Conservation (phyloP, 1,284 basidiomycete genomes). For the Kwoniella shivajii region DNA sequence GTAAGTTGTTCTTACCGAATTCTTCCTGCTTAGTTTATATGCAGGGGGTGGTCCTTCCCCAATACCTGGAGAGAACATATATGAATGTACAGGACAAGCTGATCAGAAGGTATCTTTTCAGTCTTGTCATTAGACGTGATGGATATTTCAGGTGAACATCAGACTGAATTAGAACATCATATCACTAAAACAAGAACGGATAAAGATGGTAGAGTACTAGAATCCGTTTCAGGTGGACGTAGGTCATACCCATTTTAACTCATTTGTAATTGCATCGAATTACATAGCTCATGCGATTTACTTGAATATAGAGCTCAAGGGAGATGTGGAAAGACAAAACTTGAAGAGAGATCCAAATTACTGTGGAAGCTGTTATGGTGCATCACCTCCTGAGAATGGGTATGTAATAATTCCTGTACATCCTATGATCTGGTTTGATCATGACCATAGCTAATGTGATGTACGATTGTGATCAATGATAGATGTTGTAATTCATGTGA, state of each 20-base stretch:
- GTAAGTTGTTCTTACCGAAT: constrained; percentile 61
- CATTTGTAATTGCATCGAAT: constrained; percentile 19
- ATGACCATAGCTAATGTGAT: not conserved
- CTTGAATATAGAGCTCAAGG: constrained; percentile 63
- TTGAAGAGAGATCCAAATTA: constrained; percentile 66
- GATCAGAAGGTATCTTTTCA: constrained; percentile 49
- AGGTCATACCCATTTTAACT: constrained; percentile 10
- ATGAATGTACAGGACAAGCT: no score
- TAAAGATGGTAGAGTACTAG: constrained; percentile 63
- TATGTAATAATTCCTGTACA: constrained; percentile 17
- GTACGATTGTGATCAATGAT: no score
- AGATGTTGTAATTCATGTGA: constrained; percentile 96
- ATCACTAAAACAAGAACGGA: constrained; percentile 81
- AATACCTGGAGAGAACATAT: no score
- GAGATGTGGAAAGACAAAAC: constrained; percentile 80
- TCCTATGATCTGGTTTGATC: not conserved
- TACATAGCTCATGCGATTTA: no score
- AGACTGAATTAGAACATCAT: constrained; percentile 86
- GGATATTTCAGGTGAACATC: constrained; percentile 96
- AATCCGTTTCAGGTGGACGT: constrained; percentile 51
- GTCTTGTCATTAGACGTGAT: constrained; percentile 94
- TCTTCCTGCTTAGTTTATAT: not conserved
- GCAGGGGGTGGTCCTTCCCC: no score
- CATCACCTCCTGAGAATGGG: constrained; percentile 72
- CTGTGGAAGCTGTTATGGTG: constrained; percentile 98